Conservation (phyloP, 2,329 filamentous ascomycete genomes). For the Fusarium sp. region DNA sequence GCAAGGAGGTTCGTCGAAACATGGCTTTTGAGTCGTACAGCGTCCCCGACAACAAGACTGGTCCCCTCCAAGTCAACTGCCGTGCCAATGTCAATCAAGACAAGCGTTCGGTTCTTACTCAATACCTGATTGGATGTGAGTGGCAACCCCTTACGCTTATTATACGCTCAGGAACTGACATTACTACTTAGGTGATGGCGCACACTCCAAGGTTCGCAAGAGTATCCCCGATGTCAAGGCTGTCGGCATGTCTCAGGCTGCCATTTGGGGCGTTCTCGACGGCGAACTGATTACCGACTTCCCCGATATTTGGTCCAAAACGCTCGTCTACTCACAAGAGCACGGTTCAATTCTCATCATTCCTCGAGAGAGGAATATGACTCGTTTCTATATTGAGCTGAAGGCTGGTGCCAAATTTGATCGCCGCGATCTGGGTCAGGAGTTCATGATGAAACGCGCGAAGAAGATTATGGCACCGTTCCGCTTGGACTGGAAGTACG, state of each 20-base stretch:
- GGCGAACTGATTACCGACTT: conserved; percentile 77
- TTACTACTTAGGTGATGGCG: conserved; percentile 66
- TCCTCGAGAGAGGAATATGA: conserved; percentile 77
- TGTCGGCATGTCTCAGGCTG: conserved; percentile 62
- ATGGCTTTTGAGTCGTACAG: conserved; percentile 69
- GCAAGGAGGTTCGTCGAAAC: conserved; percentile 69
- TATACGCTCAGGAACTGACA: conserved; percentile 7
- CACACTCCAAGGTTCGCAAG: conserved; percentile 74
- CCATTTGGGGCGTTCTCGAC: conserved; percentile 76
- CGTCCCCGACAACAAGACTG: conserved; percentile 53
- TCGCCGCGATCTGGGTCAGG: conserved; percentile 58
- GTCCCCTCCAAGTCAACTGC: conserved; percentile 61
- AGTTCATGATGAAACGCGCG: conserved; percentile 76
- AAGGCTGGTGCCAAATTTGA: conserved; percentile 56
- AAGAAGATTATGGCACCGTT: conserved; percentile 68
- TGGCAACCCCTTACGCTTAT: background rate
- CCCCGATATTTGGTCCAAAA: conserved; percentile 79
- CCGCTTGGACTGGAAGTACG: conserved; percentile 64
- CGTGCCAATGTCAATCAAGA: conserved; percentile 62
- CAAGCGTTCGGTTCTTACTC: conserved; percentile 60
- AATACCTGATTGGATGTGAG: conserved; percentile 74
- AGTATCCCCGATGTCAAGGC: conserved; percentile 67
- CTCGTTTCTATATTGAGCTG: conserved; percentile 68
- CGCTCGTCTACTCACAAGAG: conserved; percentile 72
- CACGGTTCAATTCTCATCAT: conserved; percentile 78